Evolutionary conservation across 768 basidiomycete genomes (phyloP).

Genomic region (Russula griseocarnosa): DNA sequence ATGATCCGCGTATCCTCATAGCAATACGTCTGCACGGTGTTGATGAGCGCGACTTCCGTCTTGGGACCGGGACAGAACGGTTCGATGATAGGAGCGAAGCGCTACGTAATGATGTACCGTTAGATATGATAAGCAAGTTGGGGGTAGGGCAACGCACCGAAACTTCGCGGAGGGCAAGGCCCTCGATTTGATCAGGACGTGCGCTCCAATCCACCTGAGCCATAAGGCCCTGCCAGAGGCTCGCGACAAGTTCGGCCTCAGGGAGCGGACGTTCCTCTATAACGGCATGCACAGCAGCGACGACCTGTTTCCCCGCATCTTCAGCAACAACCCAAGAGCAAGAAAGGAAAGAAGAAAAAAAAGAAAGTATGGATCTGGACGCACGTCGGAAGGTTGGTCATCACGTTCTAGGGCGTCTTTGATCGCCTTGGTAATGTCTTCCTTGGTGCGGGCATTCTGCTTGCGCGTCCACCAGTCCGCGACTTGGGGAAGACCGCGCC

Average conservation of each 20-base stretch:
- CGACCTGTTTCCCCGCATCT: conserved; percentile 51
- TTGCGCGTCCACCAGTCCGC: conserved; percentile 95
- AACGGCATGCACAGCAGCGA: conserved; percentile 63
- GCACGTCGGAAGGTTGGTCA: conserved; percentile 64
- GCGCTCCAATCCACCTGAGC: conserved; percentile 83
- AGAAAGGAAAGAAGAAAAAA: neutral
- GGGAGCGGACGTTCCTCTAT: conserved; percentile 81
- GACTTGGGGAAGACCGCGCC: conserved; percentile 67
- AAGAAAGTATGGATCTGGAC: conserved; percentile 29
- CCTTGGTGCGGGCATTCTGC: conserved; percentile 78
- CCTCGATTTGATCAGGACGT: conserved; percentile 88
- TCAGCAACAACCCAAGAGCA: neutral
- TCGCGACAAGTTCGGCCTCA: conserved; percentile 77
- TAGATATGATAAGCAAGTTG: neutral
- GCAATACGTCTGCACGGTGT: conserved; percentile 91
- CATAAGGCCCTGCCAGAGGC: conserved; percentile 93
- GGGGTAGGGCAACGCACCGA: conserved; percentile 51
- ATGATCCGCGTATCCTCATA: conserved; percentile 96
- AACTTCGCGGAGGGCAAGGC: conserved; percentile 82
- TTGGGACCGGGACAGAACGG: conserved; percentile 86
- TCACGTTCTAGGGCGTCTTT: conserved; percentile 66
- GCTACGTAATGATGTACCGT: conserved; percentile 42
- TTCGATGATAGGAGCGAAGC: conserved; percentile 80
- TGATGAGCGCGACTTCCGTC: conserved; percentile 91
- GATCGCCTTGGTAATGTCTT: conserved; percentile 64